phyloP scores from a whole-genome alignment of 2,329 filamentous ascomycete species.

The Sporothrix brasiliensis region DNA sequence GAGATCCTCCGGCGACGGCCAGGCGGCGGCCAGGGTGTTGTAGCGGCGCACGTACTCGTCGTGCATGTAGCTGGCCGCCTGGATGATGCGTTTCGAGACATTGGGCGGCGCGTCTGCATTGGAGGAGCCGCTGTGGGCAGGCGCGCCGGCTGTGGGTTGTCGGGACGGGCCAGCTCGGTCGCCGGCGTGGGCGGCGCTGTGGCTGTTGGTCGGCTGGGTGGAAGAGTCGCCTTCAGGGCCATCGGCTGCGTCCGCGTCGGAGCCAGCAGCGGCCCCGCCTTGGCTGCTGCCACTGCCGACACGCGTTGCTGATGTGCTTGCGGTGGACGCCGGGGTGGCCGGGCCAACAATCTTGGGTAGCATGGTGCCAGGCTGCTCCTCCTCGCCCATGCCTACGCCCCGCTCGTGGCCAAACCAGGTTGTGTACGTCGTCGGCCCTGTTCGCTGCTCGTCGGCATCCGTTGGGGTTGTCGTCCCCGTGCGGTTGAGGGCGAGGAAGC shows the following conservation, averaged over 20 bases:
- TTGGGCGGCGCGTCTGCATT: neutral
- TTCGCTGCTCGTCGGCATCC: neutral
- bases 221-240: neutral
- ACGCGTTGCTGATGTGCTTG: neutral
- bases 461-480: conserved; percentile 13
- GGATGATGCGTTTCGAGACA: neutral
- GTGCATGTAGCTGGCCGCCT: conserved; percentile 1
- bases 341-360: neutral
- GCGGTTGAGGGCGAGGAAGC: neutral
- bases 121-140: neutral
- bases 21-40: conserved; percentile 21
- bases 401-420: conserved; percentile 32
- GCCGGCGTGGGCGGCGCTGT: neutral
- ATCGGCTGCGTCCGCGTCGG: neutral
- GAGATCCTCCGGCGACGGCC: conserved; percentile 26
- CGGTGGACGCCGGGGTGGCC: conserved; percentile 10
- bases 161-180: too few relatives aligned
- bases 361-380: neutral
- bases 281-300: neutral
- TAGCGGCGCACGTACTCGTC: conserved; percentile 29
- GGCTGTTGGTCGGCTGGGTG: neutral
- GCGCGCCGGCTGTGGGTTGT: neutral
- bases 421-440: conserved; percentile 4
- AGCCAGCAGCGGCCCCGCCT: neutral
- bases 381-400: neutral